Evolutionary conservation across 208 protist genomes (phyloP), one percentile per base, ranked within the genome.

Genomic region (Sergeia podlipaevii): DNA sequence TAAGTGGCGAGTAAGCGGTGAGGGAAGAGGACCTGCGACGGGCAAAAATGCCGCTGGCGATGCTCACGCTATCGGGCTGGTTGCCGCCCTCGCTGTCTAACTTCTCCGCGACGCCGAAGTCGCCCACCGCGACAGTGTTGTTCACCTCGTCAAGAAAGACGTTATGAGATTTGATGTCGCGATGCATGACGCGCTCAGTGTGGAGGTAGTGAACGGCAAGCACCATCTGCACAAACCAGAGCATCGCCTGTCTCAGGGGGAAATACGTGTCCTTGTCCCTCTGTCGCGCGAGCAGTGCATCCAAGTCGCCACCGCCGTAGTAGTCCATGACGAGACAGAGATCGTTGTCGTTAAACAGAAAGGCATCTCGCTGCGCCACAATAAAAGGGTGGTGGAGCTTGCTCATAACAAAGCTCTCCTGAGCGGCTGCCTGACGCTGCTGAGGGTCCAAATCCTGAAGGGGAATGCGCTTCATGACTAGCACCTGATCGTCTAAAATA

Each of bases 301-400:
- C 77, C 37, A 97, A 69, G 70, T 97, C 92, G 2, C 92, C 89
- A 36, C 87, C 87, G 59, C 80, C 80, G 70, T 93, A 93, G 73
- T 91, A 95, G 26, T 96, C 85, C 83, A 97, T 92, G 20, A 96
- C 75, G 44, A 96, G 64, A 60, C 85, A 96, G 13, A 96, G 57
- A 50, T 91, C 80, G 52, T 87, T 56, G 17, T 74, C 63, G 50
- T 89, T 85, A 59, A 83, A 91, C 1, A 92, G 59, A 54, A 96
- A 96, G 15, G 83, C 78, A 34, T 96, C 89, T 0, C 58, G 69
- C 44, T 91, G 83, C 2, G 54, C 56, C 18, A 88, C 83, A 39
- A 93, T 84, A 49, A 78, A 90, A 11, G 89, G 85, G 65, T 96
- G 89, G 38, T 82, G 66, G 7, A 96, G 77, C 32, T 63, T 56